Conservation (phyloP, 2,329 filamentous ascomycete genomes). For the Botryotinia calthae region DNA sequence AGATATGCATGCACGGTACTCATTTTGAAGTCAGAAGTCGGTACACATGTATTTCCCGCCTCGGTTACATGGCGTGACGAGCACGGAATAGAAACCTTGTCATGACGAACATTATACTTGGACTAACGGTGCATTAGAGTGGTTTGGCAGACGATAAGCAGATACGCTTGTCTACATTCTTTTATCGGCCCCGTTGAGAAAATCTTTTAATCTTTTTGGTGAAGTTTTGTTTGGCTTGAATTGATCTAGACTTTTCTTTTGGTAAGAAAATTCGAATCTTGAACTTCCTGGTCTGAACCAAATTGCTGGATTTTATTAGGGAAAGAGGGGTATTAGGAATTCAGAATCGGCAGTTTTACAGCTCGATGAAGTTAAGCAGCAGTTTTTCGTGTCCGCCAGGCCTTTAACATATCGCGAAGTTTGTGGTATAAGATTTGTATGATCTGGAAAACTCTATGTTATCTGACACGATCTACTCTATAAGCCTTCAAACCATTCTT, state of each 20-base stretch:
- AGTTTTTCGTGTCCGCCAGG: not conserved
- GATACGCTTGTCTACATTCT: not conserved
- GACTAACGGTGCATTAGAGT: not conserved
- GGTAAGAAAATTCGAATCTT: not conserved
- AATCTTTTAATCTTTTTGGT: too few relatives aligned
- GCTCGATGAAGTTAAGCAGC: not conserved
- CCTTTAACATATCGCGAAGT: not conserved
- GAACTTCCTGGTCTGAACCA: not conserved
- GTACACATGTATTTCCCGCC: not conserved
- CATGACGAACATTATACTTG: constrained; percentile 9
- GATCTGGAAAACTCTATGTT: not conserved
- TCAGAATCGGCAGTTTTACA: too few relatives aligned
- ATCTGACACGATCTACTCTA: constrained; percentile 5
- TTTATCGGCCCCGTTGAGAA: not conserved
- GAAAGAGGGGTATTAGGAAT: not conserved
- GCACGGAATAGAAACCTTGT: constrained; percentile 19
- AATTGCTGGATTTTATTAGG: not conserved
- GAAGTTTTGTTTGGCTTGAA: not conserved
- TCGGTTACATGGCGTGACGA: constrained; percentile 17
- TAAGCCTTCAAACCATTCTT: constrained; percentile 60
- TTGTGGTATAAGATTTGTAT: not conserved
- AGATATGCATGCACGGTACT: constrained; percentile 1
- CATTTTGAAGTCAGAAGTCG: not conserved
- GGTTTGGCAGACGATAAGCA: not conserved
- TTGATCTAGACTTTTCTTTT: not conserved